phyloP scores from a whole-genome alignment of 2,329 filamentous ascomycete species.

The Epichloe amarillans region DNA sequence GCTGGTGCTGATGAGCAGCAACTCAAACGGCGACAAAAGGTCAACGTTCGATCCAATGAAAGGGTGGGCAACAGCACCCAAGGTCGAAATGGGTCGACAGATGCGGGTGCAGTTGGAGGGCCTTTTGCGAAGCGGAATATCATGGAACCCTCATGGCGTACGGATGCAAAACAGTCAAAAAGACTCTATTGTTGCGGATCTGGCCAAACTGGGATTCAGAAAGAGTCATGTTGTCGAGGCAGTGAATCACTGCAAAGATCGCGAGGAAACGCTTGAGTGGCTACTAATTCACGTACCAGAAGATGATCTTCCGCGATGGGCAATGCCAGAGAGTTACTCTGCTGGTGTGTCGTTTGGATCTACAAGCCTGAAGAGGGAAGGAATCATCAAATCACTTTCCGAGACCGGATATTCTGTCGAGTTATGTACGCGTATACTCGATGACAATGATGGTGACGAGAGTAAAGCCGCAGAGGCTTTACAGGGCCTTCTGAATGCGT shows the following conservation, averaged over 20 bases:
- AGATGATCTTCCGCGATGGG: constrained; percentile 88
- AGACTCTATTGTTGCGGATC: constrained; percentile 52
- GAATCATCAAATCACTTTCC: constrained; percentile 67
- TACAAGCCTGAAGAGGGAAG: constrained; percentile 68
- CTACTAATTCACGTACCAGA: constrained; percentile 92
- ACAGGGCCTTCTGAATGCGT: constrained; percentile 38
- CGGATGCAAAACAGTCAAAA: constrained; percentile 46
- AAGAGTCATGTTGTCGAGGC: constrained; percentile 82
- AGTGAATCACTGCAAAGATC: constrained; percentile 72
- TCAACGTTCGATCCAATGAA: constrained; percentile 40
- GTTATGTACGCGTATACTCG: constrained; percentile 66
- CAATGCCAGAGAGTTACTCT: constrained; percentile 79
- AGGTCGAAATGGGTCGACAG: constrained; percentile 82
- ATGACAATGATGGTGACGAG: constrained; percentile 59
- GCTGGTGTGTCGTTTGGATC: constrained; percentile 80
- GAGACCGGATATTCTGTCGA: constrained; percentile 76
- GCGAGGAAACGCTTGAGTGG: constrained; percentile 91
- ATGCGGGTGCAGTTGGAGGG: constrained; percentile 69
- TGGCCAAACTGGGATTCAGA: constrained; percentile 74
- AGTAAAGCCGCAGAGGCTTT: constrained; percentile 64
- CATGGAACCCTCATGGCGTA: constrained; percentile 77
- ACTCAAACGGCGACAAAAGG: constrained; percentile 21
- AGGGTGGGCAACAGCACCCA: constrained; percentile 73
- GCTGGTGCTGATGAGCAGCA: constrained; percentile 37
- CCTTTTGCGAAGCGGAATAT: constrained; percentile 60